phyloP scores from a whole-genome alignment of 108 stramenopile species.

The Conticribra weissflogii region DNA sequence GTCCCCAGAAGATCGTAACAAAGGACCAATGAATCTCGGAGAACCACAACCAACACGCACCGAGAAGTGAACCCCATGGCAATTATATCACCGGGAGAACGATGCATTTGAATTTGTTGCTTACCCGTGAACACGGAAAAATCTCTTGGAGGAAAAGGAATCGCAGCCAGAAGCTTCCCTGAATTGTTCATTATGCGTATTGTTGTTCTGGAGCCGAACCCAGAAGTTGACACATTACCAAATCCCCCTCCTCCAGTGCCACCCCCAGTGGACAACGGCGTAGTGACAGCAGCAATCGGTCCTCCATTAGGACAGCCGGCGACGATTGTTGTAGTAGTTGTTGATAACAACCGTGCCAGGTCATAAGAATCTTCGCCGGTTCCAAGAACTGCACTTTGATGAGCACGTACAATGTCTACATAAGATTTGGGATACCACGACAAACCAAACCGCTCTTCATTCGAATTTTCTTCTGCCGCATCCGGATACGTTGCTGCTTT shows the following conservation, averaged over 20 bases:
- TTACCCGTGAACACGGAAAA: background rate
- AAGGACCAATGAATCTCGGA: slow-evolving; percentile 74
- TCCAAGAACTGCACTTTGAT: slow-evolving; percentile 37
- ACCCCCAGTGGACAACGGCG: slow-evolving; percentile 52
- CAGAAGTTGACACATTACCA: slow-evolving; percentile 29
- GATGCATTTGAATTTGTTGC: slow-evolving; percentile 28
- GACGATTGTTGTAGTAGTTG: slow-evolving; percentile 72
- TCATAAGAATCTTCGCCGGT: slow-evolving; percentile 41
- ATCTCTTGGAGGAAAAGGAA: slow-evolving; percentile 65
- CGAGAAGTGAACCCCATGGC: slow-evolving; percentile 79
- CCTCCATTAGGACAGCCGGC: slow-evolving; percentile 86
- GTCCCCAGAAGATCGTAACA: slow-evolving; percentile 71
- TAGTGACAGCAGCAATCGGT: slow-evolving; percentile 74
- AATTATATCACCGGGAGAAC: slow-evolving; percentile 60
- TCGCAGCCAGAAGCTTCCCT: slow-evolving; percentile 52
- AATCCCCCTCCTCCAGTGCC: slow-evolving; percentile 24
- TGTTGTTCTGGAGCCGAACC: slow-evolving; percentile 39
- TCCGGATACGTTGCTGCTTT: background rate
- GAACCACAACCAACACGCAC: slow-evolving; percentile 62
- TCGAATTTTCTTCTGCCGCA: slow-evolving; percentile 2
- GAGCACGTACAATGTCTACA: slow-evolving; percentile 33
- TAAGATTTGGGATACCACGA: slow-evolving; percentile 44
- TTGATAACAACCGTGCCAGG: slow-evolving; percentile 58
- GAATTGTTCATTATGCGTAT: slow-evolving; percentile 77
- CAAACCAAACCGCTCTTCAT: slow-evolving; percentile 37